Evolutionary conservation across 1,284 basidiomycete genomes (phyloP), one percentile per base, ranked within the genome.

Genomic region (Sporisorium graminicola): DNA sequence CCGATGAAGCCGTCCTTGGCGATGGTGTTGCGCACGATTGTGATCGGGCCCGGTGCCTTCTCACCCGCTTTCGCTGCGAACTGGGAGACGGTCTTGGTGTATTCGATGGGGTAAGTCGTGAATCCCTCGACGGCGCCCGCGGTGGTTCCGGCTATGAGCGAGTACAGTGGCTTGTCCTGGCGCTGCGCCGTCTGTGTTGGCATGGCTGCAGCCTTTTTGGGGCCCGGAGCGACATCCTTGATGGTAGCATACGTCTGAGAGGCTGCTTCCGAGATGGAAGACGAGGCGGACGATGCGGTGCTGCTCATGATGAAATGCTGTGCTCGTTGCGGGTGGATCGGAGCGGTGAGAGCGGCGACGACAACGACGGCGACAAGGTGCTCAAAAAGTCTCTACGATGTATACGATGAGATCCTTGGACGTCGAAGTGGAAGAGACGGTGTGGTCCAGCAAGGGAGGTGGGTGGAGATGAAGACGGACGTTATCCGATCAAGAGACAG

Each of bases 81-180:
- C 74, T 89, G 88, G 27, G 88, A 80, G 65, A 87, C 87, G 14
- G 88, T 89, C 85, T 98, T 98, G 64, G 95, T 91, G 81, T 91
- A 95, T 85, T 99, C 96, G 7, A 94, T 92, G 0, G 96, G 95
- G 79, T 94, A 95, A n/a, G 92, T 82, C 37, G 88, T 81, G 72
- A 89, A 88, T 10, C 89, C 94, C 88, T 98, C 96, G 55, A 98
- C 89, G 3, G 92, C 95, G 20, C 97, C 96, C 20, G 96, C 96
- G 0, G 92, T 92, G n/a, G 94, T 90, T 27, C 97, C 96, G 1
- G 96, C 96, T 44, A 75, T 70, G 56, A 83, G 77, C 16, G 82
- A 83, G 61, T 77, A 78, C 37, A 81, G 61, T 3, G 82, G 80
- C 33, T 81, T 81, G 65, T 79, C 77, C 63, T 74, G 71, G 35